phyloP scores from a whole-genome alignment of 75 land plant genomes.

The Pinus tabuliformis region DNA sequence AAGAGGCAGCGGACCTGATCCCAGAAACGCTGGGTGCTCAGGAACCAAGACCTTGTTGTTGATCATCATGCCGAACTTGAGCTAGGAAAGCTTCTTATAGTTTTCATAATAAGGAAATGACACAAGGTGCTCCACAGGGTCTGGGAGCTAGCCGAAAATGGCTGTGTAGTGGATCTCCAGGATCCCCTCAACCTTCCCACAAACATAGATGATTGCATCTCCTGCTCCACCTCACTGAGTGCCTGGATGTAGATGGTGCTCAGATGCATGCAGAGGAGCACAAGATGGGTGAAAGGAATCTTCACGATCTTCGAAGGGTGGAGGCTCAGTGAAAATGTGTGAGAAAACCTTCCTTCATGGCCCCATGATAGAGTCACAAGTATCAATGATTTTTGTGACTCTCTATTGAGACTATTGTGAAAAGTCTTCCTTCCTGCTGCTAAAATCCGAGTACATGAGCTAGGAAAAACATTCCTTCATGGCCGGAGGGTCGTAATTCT shows the following conservation, averaged over 20 bases:
- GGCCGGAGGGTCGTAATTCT: no score
- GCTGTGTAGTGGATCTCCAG: slow-evolving; percentile 58
- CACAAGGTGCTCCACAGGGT: slow-evolving; percentile 46
- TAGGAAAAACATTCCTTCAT: no score
- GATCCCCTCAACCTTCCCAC: slow-evolving; percentile 60
- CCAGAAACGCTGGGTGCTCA: slow-evolving; percentile 50
- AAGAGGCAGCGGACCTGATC: slow-evolving; percentile 77
- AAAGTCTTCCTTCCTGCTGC: no score
- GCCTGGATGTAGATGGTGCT: slow-evolving; percentile 36
- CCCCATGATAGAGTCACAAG: no score
- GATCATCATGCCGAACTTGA: slow-evolving; percentile 46
- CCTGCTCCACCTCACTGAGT: slow-evolving; percentile 26
- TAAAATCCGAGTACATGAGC: no score
- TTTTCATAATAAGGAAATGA: slow-evolving; percentile 71
- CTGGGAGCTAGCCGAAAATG: slow-evolving; percentile 25
- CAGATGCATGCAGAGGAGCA: slow-evolving; percentile 52
- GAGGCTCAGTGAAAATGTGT: no score
- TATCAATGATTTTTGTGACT: no score
- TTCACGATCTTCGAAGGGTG: slow-evolving; percentile 49
- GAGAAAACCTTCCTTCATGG: no score
- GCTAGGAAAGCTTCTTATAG: slow-evolving; percentile 55
- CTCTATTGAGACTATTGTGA: no score
- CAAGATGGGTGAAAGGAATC: slow-evolving; percentile 58
- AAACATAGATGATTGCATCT: slow-evolving; percentile 45
- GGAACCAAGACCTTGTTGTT: slow-evolving; percentile 27